These are phyloP conservation scores for Dalbergia oliveri DNA, from an alignment of 306 rosid genomes.

Conservation along the genomic window DNA sequence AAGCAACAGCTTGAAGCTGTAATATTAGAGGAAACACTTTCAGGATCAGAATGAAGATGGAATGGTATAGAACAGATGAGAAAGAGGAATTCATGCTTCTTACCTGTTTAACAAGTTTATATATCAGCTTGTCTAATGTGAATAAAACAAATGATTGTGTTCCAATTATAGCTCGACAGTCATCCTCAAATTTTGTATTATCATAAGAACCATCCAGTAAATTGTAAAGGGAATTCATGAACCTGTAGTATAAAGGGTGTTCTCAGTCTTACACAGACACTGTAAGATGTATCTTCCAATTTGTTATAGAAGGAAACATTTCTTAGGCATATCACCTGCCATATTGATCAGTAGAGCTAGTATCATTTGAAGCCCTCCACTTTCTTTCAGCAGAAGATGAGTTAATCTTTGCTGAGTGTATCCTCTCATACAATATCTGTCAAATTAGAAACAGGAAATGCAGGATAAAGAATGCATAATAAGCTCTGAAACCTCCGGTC, in stretches of 20 bases:
- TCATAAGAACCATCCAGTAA: constrained; percentile 98
- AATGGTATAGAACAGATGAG: constrained; percentile 17
- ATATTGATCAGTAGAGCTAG: constrained; percentile 75
- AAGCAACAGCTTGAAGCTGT: constrained; percentile 91
- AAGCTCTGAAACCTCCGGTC: constrained; percentile 25
- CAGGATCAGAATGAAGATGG: constrained; percentile 38
- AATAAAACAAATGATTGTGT: constrained; percentile 93
- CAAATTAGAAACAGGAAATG: constrained; percentile 43
- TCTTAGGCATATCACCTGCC: constrained; percentile 66
- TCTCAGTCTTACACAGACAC: constrained; percentile 43
- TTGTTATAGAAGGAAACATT: constrained; percentile 25
- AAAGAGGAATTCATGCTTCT: constrained; percentile 10
- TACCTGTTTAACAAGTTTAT: constrained; percentile 97
- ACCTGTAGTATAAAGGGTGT: constrained; percentile 58
- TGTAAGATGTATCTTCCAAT: constrained; percentile 21
- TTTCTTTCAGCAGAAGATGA: constrained; percentile 93
- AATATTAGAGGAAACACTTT: constrained; percentile 29
- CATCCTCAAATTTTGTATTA: constrained; percentile 96
- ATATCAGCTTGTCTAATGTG: constrained; percentile 95
- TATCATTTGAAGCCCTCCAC: constrained; percentile 84
- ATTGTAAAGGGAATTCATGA: constrained; percentile 92
- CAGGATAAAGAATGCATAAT: constrained; percentile 20
- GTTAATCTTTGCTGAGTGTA: constrained; percentile 86
- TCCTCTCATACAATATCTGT: constrained; percentile 94
- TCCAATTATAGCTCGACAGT: constrained; percentile 96